These are phyloP conservation scores for Pichia exigua DNA, from an alignment of 805 yeast species.

Conservation along the genomic window DNA sequence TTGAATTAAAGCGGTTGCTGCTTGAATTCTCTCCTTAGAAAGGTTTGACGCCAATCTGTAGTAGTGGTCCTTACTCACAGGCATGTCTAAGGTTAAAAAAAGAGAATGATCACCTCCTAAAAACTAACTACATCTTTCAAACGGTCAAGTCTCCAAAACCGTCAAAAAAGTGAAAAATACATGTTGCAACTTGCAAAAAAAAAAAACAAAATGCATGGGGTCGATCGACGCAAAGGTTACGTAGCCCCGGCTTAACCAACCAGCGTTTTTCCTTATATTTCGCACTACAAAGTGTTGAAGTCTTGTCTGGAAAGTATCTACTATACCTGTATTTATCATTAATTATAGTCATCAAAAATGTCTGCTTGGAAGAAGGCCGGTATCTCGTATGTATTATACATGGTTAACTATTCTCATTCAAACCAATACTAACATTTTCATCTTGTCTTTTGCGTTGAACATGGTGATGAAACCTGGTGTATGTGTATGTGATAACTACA, in stretches of 20 bases:
- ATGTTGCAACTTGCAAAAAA: background rate
- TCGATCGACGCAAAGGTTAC: background rate
- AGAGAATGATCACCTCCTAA: background rate
- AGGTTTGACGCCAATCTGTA: slow-evolving; percentile 71
- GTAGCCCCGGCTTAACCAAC: background rate
- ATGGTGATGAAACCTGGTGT: background rate
- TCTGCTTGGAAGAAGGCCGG: slow-evolving; percentile 63
- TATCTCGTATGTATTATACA: slow-evolving; percentile 38
- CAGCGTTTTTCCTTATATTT: background rate
- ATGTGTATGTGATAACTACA: background rate
- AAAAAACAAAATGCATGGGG: background rate
- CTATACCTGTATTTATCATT: background rate
- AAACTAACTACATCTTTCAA: background rate
- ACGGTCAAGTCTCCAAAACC: background rate
- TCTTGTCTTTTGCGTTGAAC: background rate
- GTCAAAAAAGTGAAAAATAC: background rate
- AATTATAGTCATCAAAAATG: slow-evolving; percentile 28
- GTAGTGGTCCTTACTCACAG: slow-evolving; percentile 67
- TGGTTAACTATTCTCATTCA: background rate
- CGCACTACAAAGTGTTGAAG: background rate
- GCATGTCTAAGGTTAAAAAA: slow-evolving; percentile 24
- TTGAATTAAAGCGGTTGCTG: slow-evolving; percentile 59
- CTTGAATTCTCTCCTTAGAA: slow-evolving; percentile 59
- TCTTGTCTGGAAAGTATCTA: background rate
- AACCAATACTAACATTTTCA: background rate